These are phyloP conservation scores for Lactuca sativa DNA, from an alignment of 129 eudicot genomes.

Conservation along the genomic window DNA sequence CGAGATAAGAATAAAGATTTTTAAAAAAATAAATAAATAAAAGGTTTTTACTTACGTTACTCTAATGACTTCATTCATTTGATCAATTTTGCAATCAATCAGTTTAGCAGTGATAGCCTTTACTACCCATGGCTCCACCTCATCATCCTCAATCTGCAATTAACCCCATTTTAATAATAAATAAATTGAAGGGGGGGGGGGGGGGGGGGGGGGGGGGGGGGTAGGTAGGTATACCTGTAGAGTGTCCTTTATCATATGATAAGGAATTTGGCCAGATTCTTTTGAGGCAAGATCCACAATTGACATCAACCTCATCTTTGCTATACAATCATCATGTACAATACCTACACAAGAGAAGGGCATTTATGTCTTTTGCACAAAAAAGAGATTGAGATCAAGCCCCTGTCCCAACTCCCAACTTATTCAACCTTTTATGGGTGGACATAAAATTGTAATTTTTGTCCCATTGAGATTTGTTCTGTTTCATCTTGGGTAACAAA, in stretches of 20 bases:
- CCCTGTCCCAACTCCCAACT: no score
- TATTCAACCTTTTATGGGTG: no score
- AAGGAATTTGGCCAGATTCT: slow-evolving; percentile 66
- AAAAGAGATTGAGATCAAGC: not conserved
- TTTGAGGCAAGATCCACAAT: slow-evolving; percentile 70
- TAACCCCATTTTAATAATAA: not conserved
- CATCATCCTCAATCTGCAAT: slow-evolving; percentile 68
- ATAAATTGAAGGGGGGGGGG: no score
- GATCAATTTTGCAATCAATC: slow-evolving; percentile 87
- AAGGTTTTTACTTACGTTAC: slow-evolving; percentile 51
- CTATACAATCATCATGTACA: slow-evolving; percentile 80
- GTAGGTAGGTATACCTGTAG: slow-evolving; percentile 43
- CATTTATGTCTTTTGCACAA: not conserved
- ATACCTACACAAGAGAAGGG: slow-evolving; percentile 47
- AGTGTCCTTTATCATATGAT: slow-evolving; percentile 66
- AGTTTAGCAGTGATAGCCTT: slow-evolving; percentile 81
- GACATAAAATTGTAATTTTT: no score
- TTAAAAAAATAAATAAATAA: not conserved
- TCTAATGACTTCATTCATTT: slow-evolving; percentile 73
- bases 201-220: not conserved
- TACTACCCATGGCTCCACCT: slow-evolving; percentile 91
- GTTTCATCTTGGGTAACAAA: no score
- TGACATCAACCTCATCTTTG: slow-evolving; percentile 90
- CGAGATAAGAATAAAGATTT: not conserved
- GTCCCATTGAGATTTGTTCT: no score